Conservation (phyloP, 306 rosid species). For the Mimosa pudica region DNA sequence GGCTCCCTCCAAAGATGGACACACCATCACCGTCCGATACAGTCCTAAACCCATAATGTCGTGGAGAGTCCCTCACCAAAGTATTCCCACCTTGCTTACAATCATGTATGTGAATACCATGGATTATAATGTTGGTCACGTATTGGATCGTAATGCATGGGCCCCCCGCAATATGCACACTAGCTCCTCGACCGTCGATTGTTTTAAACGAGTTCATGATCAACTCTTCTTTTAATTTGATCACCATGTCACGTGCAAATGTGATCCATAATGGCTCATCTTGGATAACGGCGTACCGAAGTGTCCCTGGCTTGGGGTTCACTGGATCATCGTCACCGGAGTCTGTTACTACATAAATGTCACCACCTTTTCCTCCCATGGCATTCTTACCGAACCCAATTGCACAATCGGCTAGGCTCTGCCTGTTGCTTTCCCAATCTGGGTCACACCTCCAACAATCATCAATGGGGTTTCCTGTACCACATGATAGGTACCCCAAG, state of each 20-base stretch:
- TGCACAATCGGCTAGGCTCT: slow-evolving; percentile 87
- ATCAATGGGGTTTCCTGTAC: slow-evolving; percentile 92
- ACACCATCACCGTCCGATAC: slow-evolving; percentile 95
- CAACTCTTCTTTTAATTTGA: slow-evolving; percentile 76
- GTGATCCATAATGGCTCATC: slow-evolving; percentile 96
- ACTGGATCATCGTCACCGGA: slow-evolving; percentile 63
- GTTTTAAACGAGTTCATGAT: slow-evolving; percentile 97
- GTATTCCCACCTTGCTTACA: slow-evolving; percentile 93
- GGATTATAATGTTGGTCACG: slow-evolving; percentile 84
- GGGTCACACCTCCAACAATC: slow-evolving; percentile 97
- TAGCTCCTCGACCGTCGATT: slow-evolving; percentile 86
- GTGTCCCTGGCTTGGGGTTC: slow-evolving; percentile 83
- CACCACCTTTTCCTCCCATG: slow-evolving; percentile 75
- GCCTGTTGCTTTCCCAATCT: slow-evolving; percentile 84
- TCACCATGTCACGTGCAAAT: slow-evolving; percentile 89
- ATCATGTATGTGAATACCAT: slow-evolving; percentile 80
- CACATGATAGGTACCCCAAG: slow-evolving; percentile 79
- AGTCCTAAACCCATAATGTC: slow-evolving; percentile 87
- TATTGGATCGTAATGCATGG: slow-evolving; percentile 92
- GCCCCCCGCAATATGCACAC: slow-evolving; percentile 94
- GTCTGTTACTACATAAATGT: slow-evolving; percentile 81
- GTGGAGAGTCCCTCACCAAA: slow-evolving; percentile 78
- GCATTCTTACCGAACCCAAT: slow-evolving; percentile 95
- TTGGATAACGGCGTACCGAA: slow-evolving; percentile 83
- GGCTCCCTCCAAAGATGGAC: slow-evolving; percentile 93